A percentile compares a stretch with the other conserved stretches of the same genome.
Conservation (phyloP, 202 grass and related monocot genomes). For the Panicum virgatum region DNA sequence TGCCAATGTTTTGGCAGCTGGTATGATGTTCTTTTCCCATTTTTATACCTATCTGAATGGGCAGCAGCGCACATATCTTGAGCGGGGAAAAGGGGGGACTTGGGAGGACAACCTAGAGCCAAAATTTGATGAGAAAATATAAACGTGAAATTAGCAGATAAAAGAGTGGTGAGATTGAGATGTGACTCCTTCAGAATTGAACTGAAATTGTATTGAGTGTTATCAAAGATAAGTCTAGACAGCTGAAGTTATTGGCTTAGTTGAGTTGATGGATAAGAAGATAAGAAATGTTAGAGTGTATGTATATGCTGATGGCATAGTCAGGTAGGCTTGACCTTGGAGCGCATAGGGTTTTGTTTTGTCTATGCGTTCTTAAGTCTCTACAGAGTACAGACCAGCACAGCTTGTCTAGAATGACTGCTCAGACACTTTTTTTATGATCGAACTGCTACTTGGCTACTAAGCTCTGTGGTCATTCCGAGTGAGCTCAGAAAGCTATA, state of each 20-base stretch:
- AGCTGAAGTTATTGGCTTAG: not conserved
- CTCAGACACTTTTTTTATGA: no score
- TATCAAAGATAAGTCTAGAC: not conserved
- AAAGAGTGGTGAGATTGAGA: not conserved
- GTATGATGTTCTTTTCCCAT: constrained; percentile 18
- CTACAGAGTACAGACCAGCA: no score
- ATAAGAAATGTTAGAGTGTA: not conserved
- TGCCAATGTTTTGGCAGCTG: constrained; percentile 28
- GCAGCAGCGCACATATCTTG: not conserved
- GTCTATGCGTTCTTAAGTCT: no score
- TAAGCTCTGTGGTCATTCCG: not conserved
- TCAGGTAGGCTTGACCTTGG: not conserved
- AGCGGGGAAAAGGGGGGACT: not conserved
- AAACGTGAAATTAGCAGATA: not conserved
- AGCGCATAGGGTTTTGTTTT: no score
- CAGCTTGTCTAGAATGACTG: no score
- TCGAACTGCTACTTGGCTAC: no score
- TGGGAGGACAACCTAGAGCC: not conserved
- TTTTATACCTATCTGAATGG: constrained; percentile 34
- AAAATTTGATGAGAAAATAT: not conserved
- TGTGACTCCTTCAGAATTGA: not conserved
- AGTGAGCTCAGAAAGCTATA: not conserved
- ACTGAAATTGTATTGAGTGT: not conserved
- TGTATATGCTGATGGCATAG: not conserved
- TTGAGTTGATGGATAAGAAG: not conserved